Percentiles rank a stretch among this genome's conserved stretches.
Evolutionary conservation across 305 asterid genomes (phyloP).

Genomic region (Solanum hybrid): DNA sequence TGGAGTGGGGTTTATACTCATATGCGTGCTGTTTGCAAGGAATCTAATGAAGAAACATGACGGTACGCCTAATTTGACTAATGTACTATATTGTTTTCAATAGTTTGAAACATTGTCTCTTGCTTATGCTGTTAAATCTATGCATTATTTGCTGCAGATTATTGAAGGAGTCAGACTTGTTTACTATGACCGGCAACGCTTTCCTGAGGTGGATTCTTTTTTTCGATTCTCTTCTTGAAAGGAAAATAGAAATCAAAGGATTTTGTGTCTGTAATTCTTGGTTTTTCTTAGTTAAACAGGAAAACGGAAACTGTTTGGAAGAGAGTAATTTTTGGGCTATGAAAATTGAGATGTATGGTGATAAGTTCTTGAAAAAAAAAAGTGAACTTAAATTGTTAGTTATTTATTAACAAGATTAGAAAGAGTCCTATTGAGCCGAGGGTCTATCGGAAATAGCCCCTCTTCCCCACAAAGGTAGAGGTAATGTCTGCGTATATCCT

Average conservation of each 20-base stretch:
- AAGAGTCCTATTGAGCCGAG: neutral
- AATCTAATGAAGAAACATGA: constrained; percentile 61
- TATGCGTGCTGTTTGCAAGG: constrained; percentile 66
- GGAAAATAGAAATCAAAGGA: neutral
- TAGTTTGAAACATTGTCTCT: neutral
- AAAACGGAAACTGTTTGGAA: neutral
- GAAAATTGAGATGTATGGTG: neutral
- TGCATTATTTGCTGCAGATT: constrained; percentile 46
- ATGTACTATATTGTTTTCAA: neutral
- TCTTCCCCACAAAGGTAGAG: neutral
- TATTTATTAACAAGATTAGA: constrained; percentile 13
- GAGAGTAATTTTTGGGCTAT: constrained; percentile 15
- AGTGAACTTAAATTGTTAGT: constrained; percentile 4
- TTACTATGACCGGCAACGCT: constrained; percentile 1
- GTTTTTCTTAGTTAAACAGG: neutral
- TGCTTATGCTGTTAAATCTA: neutral
- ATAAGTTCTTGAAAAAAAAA: neutral
- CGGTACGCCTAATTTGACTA: constrained; percentile 27
- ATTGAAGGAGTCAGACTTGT: constrained; percentile 28
- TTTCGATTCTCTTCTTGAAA: constrained; percentile 8
- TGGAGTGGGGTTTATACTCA: constrained; percentile 69
- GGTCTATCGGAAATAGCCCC: neutral
- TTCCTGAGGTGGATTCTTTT: constrained; percentile 23
- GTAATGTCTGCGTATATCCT: neutral
- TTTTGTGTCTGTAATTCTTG: neutral